Conservation (phyloP, 768 basidiomycete species). For the Pisolithus orientalis region DNA sequence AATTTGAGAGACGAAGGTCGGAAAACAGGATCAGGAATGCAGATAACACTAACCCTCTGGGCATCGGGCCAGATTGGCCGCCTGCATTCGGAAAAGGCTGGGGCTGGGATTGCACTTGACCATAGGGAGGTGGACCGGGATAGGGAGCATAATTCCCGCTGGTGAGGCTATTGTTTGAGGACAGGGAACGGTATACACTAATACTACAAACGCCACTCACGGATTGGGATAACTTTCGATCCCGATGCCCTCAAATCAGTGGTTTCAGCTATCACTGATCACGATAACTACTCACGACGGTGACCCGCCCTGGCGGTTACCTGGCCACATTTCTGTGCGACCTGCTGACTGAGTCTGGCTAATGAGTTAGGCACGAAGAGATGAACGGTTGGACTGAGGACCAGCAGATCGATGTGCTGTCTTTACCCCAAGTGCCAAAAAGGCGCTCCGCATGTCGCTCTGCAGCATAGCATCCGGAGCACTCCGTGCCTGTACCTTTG, state of each 20-base stretch:
- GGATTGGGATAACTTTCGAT: slow-evolving; percentile 7
- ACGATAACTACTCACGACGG: slow-evolving; percentile 9
- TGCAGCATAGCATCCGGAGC: background rate
- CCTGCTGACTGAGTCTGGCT: too few species aligned
- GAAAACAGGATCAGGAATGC: background rate
- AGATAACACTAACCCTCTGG: slow-evolving; percentile 10
- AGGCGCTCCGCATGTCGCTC: background rate
- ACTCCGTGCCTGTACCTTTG: background rate
- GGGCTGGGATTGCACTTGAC: background rate
- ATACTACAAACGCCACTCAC: slow-evolving; percentile 4
- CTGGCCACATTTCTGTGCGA: background rate
- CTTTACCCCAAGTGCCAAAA: background rate
- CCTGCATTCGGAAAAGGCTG: background rate
- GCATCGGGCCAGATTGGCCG: slow-evolving; percentile 1
- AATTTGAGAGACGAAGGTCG: background rate
- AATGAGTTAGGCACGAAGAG: too few species aligned
- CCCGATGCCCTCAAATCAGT: background rate
- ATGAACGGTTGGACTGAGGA: too few species aligned
- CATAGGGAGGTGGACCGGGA: slow-evolving; percentile 1
- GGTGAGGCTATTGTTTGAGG: background rate
- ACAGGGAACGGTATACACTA: background rate
- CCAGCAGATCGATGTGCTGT: background rate
- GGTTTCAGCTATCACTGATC: background rate
- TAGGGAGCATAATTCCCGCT: background rate
- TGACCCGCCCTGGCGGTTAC: background rate